Conservation (phyloP, 768 basidiomycete species). For the Tephrocybe rancida region DNA sequence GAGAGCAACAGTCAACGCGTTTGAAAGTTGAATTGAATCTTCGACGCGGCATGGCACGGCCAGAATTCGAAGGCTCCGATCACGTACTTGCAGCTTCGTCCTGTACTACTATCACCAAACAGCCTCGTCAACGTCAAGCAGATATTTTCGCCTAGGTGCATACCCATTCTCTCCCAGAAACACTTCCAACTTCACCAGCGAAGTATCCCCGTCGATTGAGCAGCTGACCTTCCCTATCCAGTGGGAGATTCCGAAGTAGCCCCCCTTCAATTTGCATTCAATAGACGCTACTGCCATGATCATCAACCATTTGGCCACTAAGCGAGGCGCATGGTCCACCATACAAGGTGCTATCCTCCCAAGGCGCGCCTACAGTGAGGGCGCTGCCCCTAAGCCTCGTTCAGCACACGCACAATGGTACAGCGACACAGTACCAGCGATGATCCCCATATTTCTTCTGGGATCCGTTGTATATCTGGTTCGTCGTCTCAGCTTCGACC, state of each 20-base stretch:
- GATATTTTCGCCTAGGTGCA: background rate
- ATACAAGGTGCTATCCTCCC: constrained; percentile 7
- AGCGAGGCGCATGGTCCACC: constrained; percentile 11
- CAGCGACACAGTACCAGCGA: constrained; percentile 67
- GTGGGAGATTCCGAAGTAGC: constrained; percentile 5
- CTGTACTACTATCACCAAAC: background rate
- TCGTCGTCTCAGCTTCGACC: constrained; percentile 16
- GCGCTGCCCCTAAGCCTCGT: constrained; percentile 23
- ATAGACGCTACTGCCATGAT: constrained; percentile 12
- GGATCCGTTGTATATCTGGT: constrained; percentile 83
- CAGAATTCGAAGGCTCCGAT: no score
- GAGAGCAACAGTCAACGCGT: background rate
- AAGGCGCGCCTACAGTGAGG: constrained; percentile 19
- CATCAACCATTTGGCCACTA: constrained; percentile 17
- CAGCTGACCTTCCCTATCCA: constrained; percentile 14
- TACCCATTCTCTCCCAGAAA: background rate
- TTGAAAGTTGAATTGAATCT: background rate
- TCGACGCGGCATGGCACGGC: background rate
- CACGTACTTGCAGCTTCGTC: background rate
- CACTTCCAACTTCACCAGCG: constrained; percentile 10
- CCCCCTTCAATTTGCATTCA: constrained; percentile 2
- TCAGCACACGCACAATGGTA: constrained; percentile 71
- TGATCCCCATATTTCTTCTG: constrained; percentile 77
- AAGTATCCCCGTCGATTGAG: constrained; percentile 9
- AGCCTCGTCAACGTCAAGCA: background rate